Conservation (phyloP, 345 rosid genomes). For the Rhodamnia rubescens region DNA sequence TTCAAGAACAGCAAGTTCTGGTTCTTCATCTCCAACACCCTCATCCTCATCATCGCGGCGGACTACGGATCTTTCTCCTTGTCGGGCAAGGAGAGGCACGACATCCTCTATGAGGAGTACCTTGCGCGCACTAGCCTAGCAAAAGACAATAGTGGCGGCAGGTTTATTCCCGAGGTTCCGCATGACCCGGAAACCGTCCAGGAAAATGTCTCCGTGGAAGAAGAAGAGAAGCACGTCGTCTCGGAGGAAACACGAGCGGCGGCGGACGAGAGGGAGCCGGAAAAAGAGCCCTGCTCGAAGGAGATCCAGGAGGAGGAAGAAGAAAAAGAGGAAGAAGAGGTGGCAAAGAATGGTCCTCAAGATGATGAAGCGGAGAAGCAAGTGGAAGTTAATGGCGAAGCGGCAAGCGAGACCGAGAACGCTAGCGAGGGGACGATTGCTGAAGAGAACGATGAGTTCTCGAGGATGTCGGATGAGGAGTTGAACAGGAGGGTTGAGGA, state of each 20-base stretch:
- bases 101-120: slow-evolving; percentile 19
- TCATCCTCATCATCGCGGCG: slow-evolving; percentile 46
- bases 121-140: slow-evolving; percentile 2
- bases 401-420: background rate
- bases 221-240: background rate
- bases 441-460: slow-evolving; percentile 37
- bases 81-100: slow-evolving; percentile 8
- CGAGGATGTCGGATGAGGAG: slow-evolving; percentile 65
- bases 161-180: background rate
- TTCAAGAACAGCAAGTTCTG: slow-evolving; percentile 38
- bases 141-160: background rate
- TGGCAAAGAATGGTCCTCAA: background rate
- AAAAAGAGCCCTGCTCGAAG: background rate
- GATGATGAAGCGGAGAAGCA: background rate
- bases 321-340: background rate
- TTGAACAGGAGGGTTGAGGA: slow-evolving; percentile 63
- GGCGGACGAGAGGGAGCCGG: background rate
- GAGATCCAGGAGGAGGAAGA: background rate
- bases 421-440: background rate
- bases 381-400: background rate
- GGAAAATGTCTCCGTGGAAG: background rate
- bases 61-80: slow-evolving; percentile 50
- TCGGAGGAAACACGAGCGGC: background rate
- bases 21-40: slow-evolving; percentile 59
- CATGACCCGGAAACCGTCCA: background rate